Percentiles rank a stretch among this genome's conserved stretches.
These are phyloP conservation scores for Didymella pinodella DNA, from an alignment of 2,329 filamentous ascomycete genomes.

Conservation along the genomic window DNA sequence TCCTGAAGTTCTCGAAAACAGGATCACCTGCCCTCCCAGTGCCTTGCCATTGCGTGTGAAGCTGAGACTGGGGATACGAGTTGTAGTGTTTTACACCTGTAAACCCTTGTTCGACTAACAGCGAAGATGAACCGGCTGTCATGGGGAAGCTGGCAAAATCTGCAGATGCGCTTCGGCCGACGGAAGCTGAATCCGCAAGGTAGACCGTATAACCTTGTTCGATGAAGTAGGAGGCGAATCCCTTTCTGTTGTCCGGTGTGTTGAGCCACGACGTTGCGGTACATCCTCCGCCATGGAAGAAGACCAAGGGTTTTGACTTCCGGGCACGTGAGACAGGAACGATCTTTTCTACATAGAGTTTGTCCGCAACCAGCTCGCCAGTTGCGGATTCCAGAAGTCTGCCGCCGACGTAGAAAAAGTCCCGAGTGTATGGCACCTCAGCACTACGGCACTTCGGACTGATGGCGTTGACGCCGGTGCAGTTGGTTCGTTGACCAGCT, in stretches of 20 bases:
- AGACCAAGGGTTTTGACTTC: conserved; percentile 24
- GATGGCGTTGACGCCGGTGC: conserved; percentile 1
- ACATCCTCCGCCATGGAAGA: conserved; percentile 27
- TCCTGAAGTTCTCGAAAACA: conserved; percentile 14
- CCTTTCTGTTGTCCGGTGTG: conserved; percentile 12
- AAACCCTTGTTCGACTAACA: conserved; percentile 9
- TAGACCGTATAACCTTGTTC: conserved; percentile 20
- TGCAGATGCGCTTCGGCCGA: conserved; percentile 15
- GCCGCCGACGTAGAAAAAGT: conserved; percentile 27
- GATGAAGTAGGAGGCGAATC: conserved; percentile 19
- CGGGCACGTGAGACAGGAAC: background rate
- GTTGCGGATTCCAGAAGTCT: conserved; percentile 19
- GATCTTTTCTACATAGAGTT: conserved; percentile 26
- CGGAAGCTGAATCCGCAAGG: conserved; percentile 13
- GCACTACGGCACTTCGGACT: conserved; percentile 19
- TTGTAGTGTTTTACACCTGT: conserved; percentile 8
- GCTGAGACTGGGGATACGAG: conserved; percentile 9
- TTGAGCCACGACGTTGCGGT: conserved; percentile 11
- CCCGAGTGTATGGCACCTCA: conserved; percentile 22
- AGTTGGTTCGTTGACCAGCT: conserved; percentile 2
- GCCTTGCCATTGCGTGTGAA: conserved; percentile 21
- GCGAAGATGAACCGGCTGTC: conserved; percentile 4
- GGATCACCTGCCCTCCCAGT: conserved; percentile 12
- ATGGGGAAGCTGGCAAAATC: conserved; percentile 12
- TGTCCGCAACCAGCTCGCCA: conserved; percentile 18